These are phyloP conservation scores for Backusella psychrophila DNA, from an alignment of 192 early-diverging fungal genomes.

Conservation along the genomic window DNA sequence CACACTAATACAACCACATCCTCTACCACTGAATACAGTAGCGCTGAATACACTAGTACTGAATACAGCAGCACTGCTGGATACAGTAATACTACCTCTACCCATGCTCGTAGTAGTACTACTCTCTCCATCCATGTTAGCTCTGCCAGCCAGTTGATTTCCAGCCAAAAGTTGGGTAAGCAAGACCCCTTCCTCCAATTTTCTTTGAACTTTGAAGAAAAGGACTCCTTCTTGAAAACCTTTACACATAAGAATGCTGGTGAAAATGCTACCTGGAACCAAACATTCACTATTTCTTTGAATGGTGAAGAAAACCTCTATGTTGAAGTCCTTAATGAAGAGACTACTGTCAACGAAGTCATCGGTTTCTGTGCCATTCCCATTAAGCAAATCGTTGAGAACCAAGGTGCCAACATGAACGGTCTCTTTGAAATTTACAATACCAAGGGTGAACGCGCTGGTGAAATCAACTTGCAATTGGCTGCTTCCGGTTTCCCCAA, in stretches of 20 bases:
- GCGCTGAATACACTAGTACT: not conserved
- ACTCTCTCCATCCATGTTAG: slow-evolving; percentile 36
- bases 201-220: slow-evolving; percentile 37
- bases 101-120: slow-evolving; percentile 11
- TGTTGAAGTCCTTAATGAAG: slow-evolving; percentile 50
- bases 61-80: not conserved
- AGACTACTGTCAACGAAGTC: slow-evolving; percentile 35
- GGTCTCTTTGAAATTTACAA: slow-evolving; percentile 43
- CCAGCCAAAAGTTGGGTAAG: slow-evolving; percentile 45
- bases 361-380: slow-evolving; percentile 52
- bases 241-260: slow-evolving; percentile 49
- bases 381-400: slow-evolving; percentile 45
- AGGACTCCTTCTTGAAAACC: slow-evolving; percentile 48
- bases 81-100: not conserved
- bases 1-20: slow-evolving; percentile 2
- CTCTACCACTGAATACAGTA: not conserved
- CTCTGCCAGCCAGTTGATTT: slow-evolving; percentile 33
- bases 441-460: slow-evolving; percentile 38
- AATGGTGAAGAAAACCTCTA: slow-evolving; percentile 41
- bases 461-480: slow-evolving; percentile 38
- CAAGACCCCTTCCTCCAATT: slow-evolving; percentile 52
- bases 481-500: slow-evolving; percentile 41
- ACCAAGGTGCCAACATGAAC: slow-evolving; percentile 37
- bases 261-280: slow-evolving; percentile 50
- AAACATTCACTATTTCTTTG: slow-evolving; percentile 41